Conservation (phyloP, 352 stramenopile species). For the Phytophthora foliorum region DNA sequence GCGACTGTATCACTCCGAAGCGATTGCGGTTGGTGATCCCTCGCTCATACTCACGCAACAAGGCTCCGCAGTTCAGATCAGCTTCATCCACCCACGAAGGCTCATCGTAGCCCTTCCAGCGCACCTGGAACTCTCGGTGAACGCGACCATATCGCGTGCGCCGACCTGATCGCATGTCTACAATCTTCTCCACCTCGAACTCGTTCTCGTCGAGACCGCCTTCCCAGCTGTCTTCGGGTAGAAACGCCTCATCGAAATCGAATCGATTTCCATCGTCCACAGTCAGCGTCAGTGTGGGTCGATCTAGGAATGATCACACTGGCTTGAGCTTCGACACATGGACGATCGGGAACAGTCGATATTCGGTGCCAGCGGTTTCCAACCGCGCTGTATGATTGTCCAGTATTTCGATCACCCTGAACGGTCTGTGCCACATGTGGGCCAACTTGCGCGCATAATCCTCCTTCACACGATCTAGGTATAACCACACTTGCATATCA, state of each 20-base stretch:
- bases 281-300: neutral
- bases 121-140: no score
- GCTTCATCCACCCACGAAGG: no score
- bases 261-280: constrained; percentile 7
- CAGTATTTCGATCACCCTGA: constrained; percentile 21
- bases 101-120: no score
- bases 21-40: no score
- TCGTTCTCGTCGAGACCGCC: no score
- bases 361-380: constrained; percentile 5
- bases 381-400: constrained; percentile 17
- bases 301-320: neutral
- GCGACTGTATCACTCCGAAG: no score
- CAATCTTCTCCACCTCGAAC: no score
- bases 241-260: constrained; percentile 32
- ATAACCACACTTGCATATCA: constrained; percentile 3
- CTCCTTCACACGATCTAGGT: constrained; percentile 13
- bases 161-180: no score
- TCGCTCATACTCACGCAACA: no score
- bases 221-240: constrained; percentile 31
- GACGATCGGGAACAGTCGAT: constrained; percentile 26
- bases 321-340: constrained; percentile 39
- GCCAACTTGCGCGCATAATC: constrained; percentile 4
- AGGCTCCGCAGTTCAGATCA: no score
- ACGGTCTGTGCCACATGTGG: constrained; percentile 38
- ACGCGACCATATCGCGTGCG: no score